Base-by-base conservation (phyloP, 2,329 filamentous ascomycete species). In the Aaosphaeria arxii region DNA sequence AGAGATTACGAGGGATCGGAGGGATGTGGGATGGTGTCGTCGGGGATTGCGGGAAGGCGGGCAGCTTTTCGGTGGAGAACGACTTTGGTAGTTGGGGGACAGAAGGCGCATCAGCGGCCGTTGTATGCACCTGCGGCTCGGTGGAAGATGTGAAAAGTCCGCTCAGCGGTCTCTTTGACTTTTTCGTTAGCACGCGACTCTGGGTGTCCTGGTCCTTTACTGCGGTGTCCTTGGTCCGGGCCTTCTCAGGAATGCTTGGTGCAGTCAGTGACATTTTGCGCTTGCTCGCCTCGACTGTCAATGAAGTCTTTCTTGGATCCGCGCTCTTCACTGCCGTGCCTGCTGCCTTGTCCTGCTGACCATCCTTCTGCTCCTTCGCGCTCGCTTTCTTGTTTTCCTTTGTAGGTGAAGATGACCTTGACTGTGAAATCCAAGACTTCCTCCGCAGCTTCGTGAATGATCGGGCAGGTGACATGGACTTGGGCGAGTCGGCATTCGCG, bases 11-110 rank as follows among this genome's bases (percentile, higher is more conserved):
- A 7, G 74, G 75, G 17, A 77, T 55, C 3, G 74, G 74, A 13
- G 71, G 72, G 46, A 73, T 64, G 48, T 61, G 66, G 57, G 64
- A 60, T n/a, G 59, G 48, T n/a, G 68, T 65, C 24, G 66, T 61
- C 5, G 69, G 62, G 11, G 67, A 60, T 29, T 69, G 62, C 5
- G 62, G 48, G 43, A 69, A 62, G 11, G 58, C 61, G 5, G 73
- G 71, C 6, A 78, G 60, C 44, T 69, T 65, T 45, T 78, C 75
- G 2, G 74, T 76, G 6, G 76, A 78, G 56, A 77, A 78, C 0
- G 75, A 77, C 48, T 74, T 75, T 13, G 73, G 74, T 11, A 77
- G 52, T 1, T 61, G 55, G n/a, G 72, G 73, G 39, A 75, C 55
- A 32, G 67, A 55, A 17, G 72, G 71, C 5, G 54, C 53, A 39